These are phyloP conservation scores for Cystobasidiopsis lactophilus DNA, from an alignment of 768 basidiomycete genomes.

Conservation along the genomic window DNA sequence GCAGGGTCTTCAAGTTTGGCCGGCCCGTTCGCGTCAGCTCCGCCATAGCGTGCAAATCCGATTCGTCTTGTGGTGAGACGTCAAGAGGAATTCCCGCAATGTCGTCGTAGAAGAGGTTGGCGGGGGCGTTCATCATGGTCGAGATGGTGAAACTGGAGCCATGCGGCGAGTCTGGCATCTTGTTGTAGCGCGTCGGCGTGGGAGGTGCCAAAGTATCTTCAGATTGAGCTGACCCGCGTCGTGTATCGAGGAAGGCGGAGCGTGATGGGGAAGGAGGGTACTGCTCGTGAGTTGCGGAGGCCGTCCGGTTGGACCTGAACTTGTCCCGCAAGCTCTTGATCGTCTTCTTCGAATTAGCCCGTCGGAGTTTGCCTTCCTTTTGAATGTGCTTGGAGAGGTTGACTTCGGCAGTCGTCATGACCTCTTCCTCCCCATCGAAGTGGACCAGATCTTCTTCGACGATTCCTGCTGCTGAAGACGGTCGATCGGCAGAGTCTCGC, in stretches of 20 bases:
- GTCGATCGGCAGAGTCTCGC: too few relatives aligned
- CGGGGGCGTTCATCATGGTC: background rate
- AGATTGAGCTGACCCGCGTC: too few relatives aligned
- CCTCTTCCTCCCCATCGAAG: slow-evolving; percentile 51
- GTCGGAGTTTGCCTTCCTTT: slow-evolving; percentile 40
- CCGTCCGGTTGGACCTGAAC: background rate
- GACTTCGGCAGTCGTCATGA: slow-evolving; percentile 36
- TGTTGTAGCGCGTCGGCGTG: too few relatives aligned
- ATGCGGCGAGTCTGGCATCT: background rate
- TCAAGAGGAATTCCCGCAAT: slow-evolving; percentile 23
- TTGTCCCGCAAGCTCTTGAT: background rate
- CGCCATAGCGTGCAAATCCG: slow-evolving; percentile 37
- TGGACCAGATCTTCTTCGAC: slow-evolving; percentile 37
- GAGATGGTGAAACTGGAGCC: slow-evolving; percentile 1
- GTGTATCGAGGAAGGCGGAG: slow-evolving; percentile 7
- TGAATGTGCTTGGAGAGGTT: slow-evolving; percentile 34
- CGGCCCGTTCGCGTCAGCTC: slow-evolving; percentile 45
- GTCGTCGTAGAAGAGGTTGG: background rate
- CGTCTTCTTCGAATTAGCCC: slow-evolving; percentile 29
- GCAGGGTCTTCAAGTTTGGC: slow-evolving; percentile 40
- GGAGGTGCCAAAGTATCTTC: too few relatives aligned
- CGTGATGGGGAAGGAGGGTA: background rate
- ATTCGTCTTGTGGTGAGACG: slow-evolving; percentile 38
- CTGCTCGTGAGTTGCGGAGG: background rate
- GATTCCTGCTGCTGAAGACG: too few relatives aligned